Evolutionary conservation across 2,329 filamentous ascomycete genomes (phyloP), one percentile per base, ranked within the genome.

Genomic region (Fusarium sp.): DNA sequence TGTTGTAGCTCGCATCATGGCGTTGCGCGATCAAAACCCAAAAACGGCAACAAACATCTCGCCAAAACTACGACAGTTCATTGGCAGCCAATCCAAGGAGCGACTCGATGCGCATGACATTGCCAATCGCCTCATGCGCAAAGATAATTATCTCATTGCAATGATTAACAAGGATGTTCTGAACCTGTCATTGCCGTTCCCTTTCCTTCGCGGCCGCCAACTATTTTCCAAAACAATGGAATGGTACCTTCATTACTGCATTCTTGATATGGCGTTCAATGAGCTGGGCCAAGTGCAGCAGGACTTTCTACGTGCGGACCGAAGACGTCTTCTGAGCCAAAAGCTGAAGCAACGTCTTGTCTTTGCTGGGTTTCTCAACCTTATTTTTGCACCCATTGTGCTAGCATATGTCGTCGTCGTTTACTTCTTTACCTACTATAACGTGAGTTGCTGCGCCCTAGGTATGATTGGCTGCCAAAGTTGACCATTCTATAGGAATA

Each of bases 101-200:
- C 85, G 94, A 61, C 88, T 99, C 67, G 95, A 97, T 75, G 95
- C 95, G 10, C 92, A 97, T 70, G 95, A 97, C 71, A 98, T 99
- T 73, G 95, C 95, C 7, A 99, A 98, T 72, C 87, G 95, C 29
- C 78, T 99, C 41, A 98, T 99, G 95, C 89, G 95, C 56, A 90
- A 92, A 71, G 94, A 97, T 62, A 99, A 99, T 71, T 99, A 97
- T 70, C 85, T 97, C 61, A 97, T 99, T 69, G 95, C 95, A 5
- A 82, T 99, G 70, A 92, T 98, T 78, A 99, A 99, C 80, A 98
- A 99, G 75, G 95, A 98, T 59, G 86, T 98, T 33, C 77, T 99
- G 37, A 89, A 99, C 71, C 80, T 98, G 41, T 93, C 91, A 0
- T 83, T 97, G 3, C 92, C 92, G 2, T 76, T 99, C 3, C 95